A percentile compares a stretch with the other conserved stretches of the same genome.
Conservation (phyloP, 2,329 filamentous ascomycete species). For the Hypoxylon sp. region DNA sequence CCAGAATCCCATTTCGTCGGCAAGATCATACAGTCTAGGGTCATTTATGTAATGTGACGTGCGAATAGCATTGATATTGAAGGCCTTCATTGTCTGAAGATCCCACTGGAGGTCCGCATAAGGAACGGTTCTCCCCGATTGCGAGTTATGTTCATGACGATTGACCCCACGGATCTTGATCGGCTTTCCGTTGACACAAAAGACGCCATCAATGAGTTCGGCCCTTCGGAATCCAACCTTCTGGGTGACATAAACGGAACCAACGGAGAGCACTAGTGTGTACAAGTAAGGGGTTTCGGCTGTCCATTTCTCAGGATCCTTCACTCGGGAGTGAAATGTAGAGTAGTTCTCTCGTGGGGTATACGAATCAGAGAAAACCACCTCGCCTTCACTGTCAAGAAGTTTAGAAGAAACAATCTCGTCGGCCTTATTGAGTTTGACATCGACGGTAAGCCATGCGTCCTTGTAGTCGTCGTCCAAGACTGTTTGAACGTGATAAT, state of each 20-base stretch:
- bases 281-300: conserved; percentile 78
- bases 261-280: conserved; percentile 60
- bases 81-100: conserved; percentile 75
- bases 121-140: conserved; percentile 73
- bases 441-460: conserved; percentile 65
- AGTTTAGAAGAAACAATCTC: conserved; percentile 55
- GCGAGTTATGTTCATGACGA: conserved; percentile 78
- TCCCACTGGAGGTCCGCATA: conserved; percentile 73
- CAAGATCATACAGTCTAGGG: conserved; percentile 71
- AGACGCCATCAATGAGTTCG: conserved; percentile 72
- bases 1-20: conserved; percentile 75
- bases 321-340: conserved; percentile 57
- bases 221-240: conserved; percentile 75
- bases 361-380: conserved; percentile 50
- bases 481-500: conserved; percentile 70
- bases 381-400: conserved; percentile 54
- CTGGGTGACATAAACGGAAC: conserved; percentile 63
- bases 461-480: conserved; percentile 69
- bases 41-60: conserved; percentile 78
- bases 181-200: conserved; percentile 75
- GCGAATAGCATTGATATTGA: conserved; percentile 79
- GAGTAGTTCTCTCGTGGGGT: conserved; percentile 58
- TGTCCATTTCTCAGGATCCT: conserved; percentile 74
- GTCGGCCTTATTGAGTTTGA: conserved; percentile 59
- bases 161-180: conserved; percentile 79